Percentiles rank a stretch among this genome's conserved stretches.
phyloP scores from a whole-genome alignment of 768 basidiomycete genomes.

The Neoboletus magnificus region DNA sequence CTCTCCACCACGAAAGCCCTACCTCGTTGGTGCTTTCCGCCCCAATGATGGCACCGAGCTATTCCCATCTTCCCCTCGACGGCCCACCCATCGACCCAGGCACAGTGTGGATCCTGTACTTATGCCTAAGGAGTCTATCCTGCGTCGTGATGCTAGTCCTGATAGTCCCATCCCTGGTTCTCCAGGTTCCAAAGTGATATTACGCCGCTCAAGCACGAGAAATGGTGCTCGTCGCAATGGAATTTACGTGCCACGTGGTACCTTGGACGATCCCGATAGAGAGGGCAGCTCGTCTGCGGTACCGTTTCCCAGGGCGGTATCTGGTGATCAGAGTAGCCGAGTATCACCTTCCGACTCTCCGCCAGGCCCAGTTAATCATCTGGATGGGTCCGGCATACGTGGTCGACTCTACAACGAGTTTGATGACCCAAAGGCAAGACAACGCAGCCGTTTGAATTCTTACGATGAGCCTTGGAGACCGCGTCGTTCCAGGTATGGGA shows the following conservation, averaged over 20 bases:
- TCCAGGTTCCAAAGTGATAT: slow-evolving; percentile 42
- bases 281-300: slow-evolving; percentile 42
- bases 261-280: slow-evolving; percentile 32
- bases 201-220: slow-evolving; percentile 60
- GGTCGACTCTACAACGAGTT: slow-evolving; percentile 75
- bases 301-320: slow-evolving; percentile 64
- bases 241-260: slow-evolving; percentile 42
- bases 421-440: slow-evolving; percentile 50
- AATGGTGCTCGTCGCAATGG: slow-evolving; percentile 44
- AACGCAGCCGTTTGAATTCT: slow-evolving; percentile 60
- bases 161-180: slow-evolving; percentile 42
- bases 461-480: slow-evolving; percentile 64
- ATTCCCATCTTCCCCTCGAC: slow-evolving; percentile 37
- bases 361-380: slow-evolving; percentile 25
- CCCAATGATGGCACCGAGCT: slow-evolving; percentile 48
- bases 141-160: slow-evolving; percentile 56
- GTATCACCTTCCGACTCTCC: slow-evolving; percentile 39
- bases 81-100: slow-evolving; percentile 61
- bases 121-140: slow-evolving; percentile 46
- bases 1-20: slow-evolving; percentile 54
- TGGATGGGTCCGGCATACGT: slow-evolving; percentile 40
- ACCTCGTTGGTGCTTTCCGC: slow-evolving; percentile 45
- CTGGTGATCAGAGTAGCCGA: slow-evolving; percentile 44
- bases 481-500: slow-evolving; percentile 64
- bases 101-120: slow-evolving; percentile 58